A percentile compares a stretch with the other conserved stretches of the same genome.
These are phyloP conservation scores for Phytophthora cryptogea DNA, from an alignment of 352 stramenopile genomes.

Conservation along the genomic window DNA sequence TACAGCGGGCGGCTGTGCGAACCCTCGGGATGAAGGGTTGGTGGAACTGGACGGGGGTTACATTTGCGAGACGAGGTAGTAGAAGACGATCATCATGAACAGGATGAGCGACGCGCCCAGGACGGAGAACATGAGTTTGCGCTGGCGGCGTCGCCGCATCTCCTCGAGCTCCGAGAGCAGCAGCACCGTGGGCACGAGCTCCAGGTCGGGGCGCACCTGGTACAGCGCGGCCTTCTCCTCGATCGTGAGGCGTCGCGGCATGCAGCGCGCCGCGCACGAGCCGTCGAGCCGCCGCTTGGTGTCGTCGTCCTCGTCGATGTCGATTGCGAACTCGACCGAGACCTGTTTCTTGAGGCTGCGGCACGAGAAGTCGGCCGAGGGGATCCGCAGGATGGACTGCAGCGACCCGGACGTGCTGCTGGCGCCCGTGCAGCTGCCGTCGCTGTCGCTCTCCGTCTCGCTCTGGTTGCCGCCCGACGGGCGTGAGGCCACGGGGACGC, in stretches of 20 bases:
- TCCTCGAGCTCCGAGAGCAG: conserved; percentile 70
- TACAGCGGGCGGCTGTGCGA: conserved; percentile 18
- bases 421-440: conserved; percentile 51
- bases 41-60: conserved; percentile 24
- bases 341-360: conserved; percentile 61
- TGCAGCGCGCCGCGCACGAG: conserved; percentile 50
- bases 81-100: conserved; percentile 80
- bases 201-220: conserved; percentile 65
- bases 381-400: conserved; percentile 75
- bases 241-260: conserved; percentile 71
- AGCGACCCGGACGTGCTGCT: conserved; percentile 39
- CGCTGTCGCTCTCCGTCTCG: conserved; percentile 83
- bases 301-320: conserved; percentile 52
- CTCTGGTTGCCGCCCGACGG: conserved; percentile 46
- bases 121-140: conserved; percentile 72
- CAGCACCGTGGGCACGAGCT: conserved; percentile 65
- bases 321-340: conserved; percentile 73
- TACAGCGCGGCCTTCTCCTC: conserved; percentile 82
- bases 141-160: conserved; percentile 56
- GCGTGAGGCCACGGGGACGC: conserved; percentile 9
- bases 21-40: not conserved
- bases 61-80: conserved; percentile 76
- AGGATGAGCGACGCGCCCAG: conserved; percentile 66
- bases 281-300: conserved; percentile 28
- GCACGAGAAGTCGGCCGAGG: conserved; percentile 38